Evolutionary conservation across 129 eudicot genomes (phyloP).

Genomic region (sunflower (Helianthus annuus)): DNA sequence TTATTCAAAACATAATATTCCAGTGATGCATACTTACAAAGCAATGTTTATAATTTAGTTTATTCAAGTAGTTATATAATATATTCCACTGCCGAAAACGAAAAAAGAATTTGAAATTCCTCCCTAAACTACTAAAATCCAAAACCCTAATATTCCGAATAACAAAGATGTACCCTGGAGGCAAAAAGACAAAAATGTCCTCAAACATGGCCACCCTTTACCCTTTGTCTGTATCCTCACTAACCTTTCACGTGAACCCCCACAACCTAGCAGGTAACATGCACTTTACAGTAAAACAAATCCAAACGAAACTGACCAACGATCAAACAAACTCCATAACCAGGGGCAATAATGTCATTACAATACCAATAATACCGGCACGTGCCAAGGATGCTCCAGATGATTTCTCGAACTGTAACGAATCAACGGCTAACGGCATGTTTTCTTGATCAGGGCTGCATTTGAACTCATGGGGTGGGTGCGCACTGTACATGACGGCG

Average conservation of each 20-base stretch:
- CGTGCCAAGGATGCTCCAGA: constrained; percentile 43
- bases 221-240: constrained; percentile 38
- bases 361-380: not conserved
- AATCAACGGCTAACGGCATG: constrained; percentile 99
- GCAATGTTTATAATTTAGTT: no score
- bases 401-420: constrained; percentile 76
- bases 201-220: constrained; percentile 26
- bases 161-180: constrained; percentile 26
- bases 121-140: constrained; percentile 36
- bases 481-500: constrained; percentile 96
- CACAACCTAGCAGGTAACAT: constrained; percentile 25
- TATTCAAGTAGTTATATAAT: not conserved
- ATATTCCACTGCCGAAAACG: not conserved
- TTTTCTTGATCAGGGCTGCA: constrained; percentile 98
- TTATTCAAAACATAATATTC: not conserved
- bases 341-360: constrained; percentile 52
- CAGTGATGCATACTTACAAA: not conserved
- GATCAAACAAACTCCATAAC: constrained; percentile 45
- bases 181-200: constrained; percentile 48
- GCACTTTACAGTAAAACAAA: constrained; percentile 22
- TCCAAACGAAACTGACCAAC: not conserved
- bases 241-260: constrained; percentile 69
- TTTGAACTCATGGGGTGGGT: constrained; percentile 76
- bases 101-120: constrained; percentile 21
- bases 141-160: constrained; percentile 18